Evolutionary conservation across 306 rosid species (phyloP), one percentile per base, ranked within the genome.

Genomic region (Sindora glabra): DNA sequence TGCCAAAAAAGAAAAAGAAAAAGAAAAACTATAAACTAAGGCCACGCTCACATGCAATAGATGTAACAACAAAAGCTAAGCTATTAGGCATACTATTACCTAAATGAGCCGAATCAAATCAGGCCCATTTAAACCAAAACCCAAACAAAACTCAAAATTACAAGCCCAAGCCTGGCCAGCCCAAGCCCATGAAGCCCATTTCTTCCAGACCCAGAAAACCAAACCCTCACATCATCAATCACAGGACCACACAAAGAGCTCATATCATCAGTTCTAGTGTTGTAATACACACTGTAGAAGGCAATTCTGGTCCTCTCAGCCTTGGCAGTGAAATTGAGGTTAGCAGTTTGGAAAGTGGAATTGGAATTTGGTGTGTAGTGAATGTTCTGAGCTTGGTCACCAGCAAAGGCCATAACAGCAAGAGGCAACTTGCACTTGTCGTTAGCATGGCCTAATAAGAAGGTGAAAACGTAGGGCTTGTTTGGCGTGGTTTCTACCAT

Each of bases 171-270:
- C 27, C 73, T 69, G 9, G 38, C 10, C 10, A 79, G 41, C 23
- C 70, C 77, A 26, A 78, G 39, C 3, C 70, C 81, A 29, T 22
- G 54, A 39, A 82, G 26, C 74, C 75, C 53, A 30, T 23, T 72
- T 73, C 77, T 70, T 5, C 16, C 5, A 11, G 90, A 62, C 56
- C 74, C 38, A 18, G 96, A 76, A 75, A 86, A 83, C 99, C 90
- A 83, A 16, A 92, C 95, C 56, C 89, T 68, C 0, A 92, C 95
- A 55, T 92, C 94, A 53, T 92, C 99, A 0, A 92, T 77, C 2
- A 92, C 96, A 15, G 99, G 99, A 42, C 99, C 96, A 80, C 99
- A 92, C 0, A 92, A 76, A 6, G 96, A 92, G 74, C 82, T 89
- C 95, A 83, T 74, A 59, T 92, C 96, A 66, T 89, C 96, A 14